These are phyloP conservation scores for Gloeostereum incarnatum DNA, from an alignment of 768 basidiomycete species.

Conservation along the genomic window DNA sequence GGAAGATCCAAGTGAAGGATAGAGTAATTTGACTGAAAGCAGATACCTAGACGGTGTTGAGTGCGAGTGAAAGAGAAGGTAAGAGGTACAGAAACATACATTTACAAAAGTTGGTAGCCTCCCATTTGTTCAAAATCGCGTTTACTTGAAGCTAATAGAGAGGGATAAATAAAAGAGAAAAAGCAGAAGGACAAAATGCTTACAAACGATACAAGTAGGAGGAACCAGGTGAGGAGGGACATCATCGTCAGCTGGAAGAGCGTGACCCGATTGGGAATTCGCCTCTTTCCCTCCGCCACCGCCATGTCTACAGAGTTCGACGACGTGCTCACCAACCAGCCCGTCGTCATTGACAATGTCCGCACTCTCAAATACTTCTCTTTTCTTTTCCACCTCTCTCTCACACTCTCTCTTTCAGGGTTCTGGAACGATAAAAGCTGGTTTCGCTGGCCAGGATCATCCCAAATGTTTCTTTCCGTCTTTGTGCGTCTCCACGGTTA, in stretches of 20 bases:
- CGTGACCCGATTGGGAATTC: too few relatives aligned
- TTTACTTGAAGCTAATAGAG: conserved; percentile 25
- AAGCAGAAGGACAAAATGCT: conserved; percentile 5
- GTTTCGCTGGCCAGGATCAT: conserved; percentile 97
- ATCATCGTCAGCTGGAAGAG: too few relatives aligned
- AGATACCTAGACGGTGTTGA: conserved; percentile 57
- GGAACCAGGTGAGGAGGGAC: not conserved
- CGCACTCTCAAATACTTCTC: conserved; percentile 18
- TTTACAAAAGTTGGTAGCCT: conserved; percentile 88
- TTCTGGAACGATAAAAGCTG: conserved; percentile 97
- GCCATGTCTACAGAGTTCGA: conserved; percentile 90
- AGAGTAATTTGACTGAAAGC: conserved; percentile 80
- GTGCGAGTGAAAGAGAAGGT: conserved; percentile 2
- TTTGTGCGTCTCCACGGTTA: conserved; percentile 65
- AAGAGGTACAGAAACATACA: conserved; percentile 29
- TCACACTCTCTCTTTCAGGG: conserved; percentile 48
- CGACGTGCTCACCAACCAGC: conserved; percentile 95
- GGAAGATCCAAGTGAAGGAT: conserved; percentile 76
- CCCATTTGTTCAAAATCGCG: conserved; percentile 64
- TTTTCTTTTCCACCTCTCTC: conserved; percentile 11
- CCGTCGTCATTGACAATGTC: conserved; percentile 98
- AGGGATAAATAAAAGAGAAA: conserved; percentile 4
- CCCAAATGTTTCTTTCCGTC: conserved; percentile 99
- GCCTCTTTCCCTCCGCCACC: too few relatives aligned
- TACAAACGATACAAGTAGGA: conserved; percentile 6